These are phyloP conservation scores for Aspergillus homomorphus DNA, from an alignment of 495 filamentous ascomycete genomes.

Conservation along the genomic window DNA sequence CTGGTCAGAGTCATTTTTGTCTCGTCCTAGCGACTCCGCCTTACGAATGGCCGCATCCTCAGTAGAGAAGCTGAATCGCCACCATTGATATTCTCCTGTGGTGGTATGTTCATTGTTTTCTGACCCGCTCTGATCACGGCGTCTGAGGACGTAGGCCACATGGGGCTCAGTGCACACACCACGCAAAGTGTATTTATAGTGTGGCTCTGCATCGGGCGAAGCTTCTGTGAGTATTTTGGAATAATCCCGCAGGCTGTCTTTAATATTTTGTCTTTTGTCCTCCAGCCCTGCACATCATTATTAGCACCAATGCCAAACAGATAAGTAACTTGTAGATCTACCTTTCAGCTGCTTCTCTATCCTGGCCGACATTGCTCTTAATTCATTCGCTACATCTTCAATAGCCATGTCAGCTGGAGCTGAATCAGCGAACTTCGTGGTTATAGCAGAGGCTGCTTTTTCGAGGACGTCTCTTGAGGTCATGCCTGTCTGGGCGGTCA, in stretches of 20 bases:
- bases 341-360: slow-evolving; percentile 52
- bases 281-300: slow-evolving; percentile 44
- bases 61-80: slow-evolving; percentile 51
- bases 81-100: slow-evolving; percentile 49
- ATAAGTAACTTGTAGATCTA: slow-evolving; percentile 16
- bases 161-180: slow-evolving; percentile 52
- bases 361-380: slow-evolving; percentile 38
- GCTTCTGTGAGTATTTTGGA: slow-evolving; percentile 53
- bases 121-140: slow-evolving; percentile 2
- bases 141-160: slow-evolving; percentile 49
- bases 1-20: slow-evolving; percentile 20
- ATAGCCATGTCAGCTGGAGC: slow-evolving; percentile 22
- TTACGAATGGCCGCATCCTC: slow-evolving; percentile 44
- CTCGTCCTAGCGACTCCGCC: slow-evolving; percentile 24
- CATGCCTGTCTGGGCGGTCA: slow-evolving; percentile 21
- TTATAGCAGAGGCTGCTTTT: slow-evolving; percentile 31
- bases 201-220: slow-evolving; percentile 41
- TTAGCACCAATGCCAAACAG: slow-evolving; percentile 9
- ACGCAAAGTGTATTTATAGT: slow-evolving; percentile 49
- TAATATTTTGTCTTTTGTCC: slow-evolving; percentile 46
- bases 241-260: slow-evolving; percentile 44
- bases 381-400: slow-evolving; percentile 34
- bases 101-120: slow-evolving; percentile 20
- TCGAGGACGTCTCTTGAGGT: slow-evolving; percentile 35
- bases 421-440: slow-evolving; percentile 25